Conservation (phyloP, 2,329 filamentous ascomycete species). For the Clonostachys byssicola region DNA sequence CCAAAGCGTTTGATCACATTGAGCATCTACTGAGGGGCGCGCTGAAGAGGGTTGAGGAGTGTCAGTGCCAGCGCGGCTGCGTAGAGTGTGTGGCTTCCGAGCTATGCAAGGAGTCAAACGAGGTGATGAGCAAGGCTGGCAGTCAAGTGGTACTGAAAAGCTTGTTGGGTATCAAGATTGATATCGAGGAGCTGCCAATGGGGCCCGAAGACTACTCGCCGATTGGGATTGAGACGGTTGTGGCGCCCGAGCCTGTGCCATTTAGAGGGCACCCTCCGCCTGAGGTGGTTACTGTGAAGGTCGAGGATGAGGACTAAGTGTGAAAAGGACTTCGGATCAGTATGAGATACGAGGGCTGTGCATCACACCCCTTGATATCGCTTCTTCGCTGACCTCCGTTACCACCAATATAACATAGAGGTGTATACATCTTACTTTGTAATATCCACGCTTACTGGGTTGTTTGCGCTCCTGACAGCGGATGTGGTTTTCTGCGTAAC, state of each 20-base stretch:
- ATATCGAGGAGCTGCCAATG: slow-evolving; percentile 81
- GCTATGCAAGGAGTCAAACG: slow-evolving; percentile 78
- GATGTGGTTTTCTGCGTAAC: no score
- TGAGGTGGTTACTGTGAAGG: background rate
- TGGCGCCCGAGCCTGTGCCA: slow-evolving; percentile 66
- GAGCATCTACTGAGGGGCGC: slow-evolving; percentile 75
- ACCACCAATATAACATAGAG: no score
- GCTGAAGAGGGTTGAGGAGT: slow-evolving; percentile 69
- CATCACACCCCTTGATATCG: no score
- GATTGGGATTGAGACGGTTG: slow-evolving; percentile 76
- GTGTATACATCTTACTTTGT: no score
- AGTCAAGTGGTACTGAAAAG: slow-evolving; percentile 76
- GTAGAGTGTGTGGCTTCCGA: slow-evolving; percentile 87
- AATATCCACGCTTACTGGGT: no score
- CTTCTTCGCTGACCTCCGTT: no score
- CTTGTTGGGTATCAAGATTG: slow-evolving; percentile 71
- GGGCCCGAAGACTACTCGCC: slow-evolving; percentile 69
- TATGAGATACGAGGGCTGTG: no score
- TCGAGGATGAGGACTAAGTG: background rate
- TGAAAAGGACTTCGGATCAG: background rate
- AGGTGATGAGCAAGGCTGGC: slow-evolving; percentile 91
- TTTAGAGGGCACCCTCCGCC: slow-evolving; percentile 13
- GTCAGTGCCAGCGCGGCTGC: slow-evolving; percentile 76
- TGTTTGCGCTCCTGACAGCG: no score
- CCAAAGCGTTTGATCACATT: slow-evolving; percentile 91